These are phyloP conservation scores for Penicillium sp. DNA, from an alignment of 2,329 filamentous ascomycete genomes.

Conservation along the genomic window DNA sequence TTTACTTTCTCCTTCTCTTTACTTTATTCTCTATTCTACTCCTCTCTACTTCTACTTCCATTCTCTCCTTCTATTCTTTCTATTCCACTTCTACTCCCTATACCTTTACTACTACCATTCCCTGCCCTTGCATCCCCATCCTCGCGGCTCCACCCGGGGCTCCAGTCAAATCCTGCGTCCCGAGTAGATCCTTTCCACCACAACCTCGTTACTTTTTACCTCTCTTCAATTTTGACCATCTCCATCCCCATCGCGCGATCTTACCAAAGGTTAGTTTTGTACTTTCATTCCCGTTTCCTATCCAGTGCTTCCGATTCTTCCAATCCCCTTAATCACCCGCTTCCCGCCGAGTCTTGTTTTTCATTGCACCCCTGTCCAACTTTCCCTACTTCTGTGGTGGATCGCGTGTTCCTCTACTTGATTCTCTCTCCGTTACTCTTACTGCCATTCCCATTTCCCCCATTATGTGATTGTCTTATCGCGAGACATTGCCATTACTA, in stretches of 20 bases:
- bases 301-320: neutral
- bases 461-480: neutral
- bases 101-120: conserved; percentile 4
- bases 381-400: neutral
- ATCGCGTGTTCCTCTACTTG: neutral
- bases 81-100: neutral
- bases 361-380: neutral
- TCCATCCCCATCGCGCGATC: neutral
- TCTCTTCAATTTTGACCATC: neutral
- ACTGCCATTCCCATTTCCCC: neutral
- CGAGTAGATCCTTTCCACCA: conserved; percentile 9
- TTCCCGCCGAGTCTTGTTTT: neutral
- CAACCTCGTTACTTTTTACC: neutral
- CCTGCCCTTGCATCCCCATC: conserved; percentile 3
- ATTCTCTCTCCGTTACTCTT: neutral
- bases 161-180: conserved; percentile 16
- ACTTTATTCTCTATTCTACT: neutral
- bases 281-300: neutral
- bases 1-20: neutral
- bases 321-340: neutral
- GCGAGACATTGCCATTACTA: neutral
- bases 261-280: neutral
- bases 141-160: conserved; percentile 2
- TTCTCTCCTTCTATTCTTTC: neutral
- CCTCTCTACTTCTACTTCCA: neutral